Base-by-base conservation (phyloP, 2,329 filamentous ascomycete genomes). In the Rhinocladiella mackenziei region DNA sequence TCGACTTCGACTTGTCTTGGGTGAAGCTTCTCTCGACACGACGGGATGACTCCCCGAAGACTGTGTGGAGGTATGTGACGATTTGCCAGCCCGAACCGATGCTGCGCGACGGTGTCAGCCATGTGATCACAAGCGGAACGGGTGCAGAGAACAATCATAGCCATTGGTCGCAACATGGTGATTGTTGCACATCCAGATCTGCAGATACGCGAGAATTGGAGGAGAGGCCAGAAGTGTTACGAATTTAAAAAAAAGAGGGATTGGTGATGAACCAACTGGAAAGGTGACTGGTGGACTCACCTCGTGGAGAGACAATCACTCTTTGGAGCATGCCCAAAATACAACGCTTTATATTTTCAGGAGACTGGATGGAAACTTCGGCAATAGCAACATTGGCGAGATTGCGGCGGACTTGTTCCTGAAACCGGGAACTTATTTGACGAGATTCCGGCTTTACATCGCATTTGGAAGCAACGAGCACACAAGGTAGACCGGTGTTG, bases 381-480 rank as follows among this genome's bases (percentile, higher is more conserved):
- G 88, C 84, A 41, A 83, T 80, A 50, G 80, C 78, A 50, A 91
- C 75, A 56, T 80, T 84, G 11, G 83, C 75, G 48, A 83, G 76
- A 56, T 65, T 61, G 52, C 67, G 72, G 28, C 84, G 86, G 53
- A 77, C 72, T 36, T 76, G 67, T 58, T 86, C 81, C 45, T 92
- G 75, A 43, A 70, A 76, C 19, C 80, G 73, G 10, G 83, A 77
- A 59, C 91, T 81, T 43, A 94, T 74, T 60, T 87, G 77, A 59
- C 84, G 81, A 47, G 80, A 71, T 45, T 78, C 75, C 51, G 83
- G 78, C 35, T 83, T 81, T 38, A 81, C 78, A 64, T 96, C 91
- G 70, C 87, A 94, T 73, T 96, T 96, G 64, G 83, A 91, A 43
- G 88, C 87, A 39, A 94, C 86, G 30, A 96, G 76, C 51, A 91